phyloP scores from a whole-genome alignment of 805 yeast genomes.

The Wickerhamomyces tratensis region DNA sequence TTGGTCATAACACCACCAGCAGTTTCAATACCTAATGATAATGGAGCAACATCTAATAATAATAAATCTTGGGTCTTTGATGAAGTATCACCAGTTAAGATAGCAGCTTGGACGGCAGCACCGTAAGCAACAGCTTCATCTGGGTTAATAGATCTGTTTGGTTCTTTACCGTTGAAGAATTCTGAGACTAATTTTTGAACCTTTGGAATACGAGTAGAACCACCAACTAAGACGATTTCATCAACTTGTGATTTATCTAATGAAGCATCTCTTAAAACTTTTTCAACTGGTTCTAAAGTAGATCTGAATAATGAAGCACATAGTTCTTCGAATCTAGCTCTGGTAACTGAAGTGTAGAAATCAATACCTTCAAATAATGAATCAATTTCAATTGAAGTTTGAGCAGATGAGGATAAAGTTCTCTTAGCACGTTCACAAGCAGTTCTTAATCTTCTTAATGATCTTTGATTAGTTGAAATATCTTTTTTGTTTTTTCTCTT shows the following conservation, averaged over 20 bases:
- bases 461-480: conserved; percentile 85
- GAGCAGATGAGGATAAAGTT: conserved; percentile 92
- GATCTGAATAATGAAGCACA: conserved; percentile 92
- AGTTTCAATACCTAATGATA: conserved; percentile 95
- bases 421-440: conserved; percentile 99
- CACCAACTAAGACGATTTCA: conserved; percentile 94
- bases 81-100: conserved; percentile 91
- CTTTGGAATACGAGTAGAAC: conserved; percentile 97
- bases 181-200: conserved; percentile 92
- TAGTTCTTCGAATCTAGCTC: conserved; percentile 96
- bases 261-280: conserved; percentile 85
- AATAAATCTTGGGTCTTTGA: conserved; percentile 93
- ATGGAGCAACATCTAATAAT: conserved; percentile 94
- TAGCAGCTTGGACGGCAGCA: conserved; percentile 98
- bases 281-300: conserved; percentile 91
- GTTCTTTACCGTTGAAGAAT: conserved; percentile 96
- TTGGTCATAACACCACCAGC: conserved; percentile 99
- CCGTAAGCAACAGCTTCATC: conserved; percentile 99
- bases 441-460: conserved; percentile 95
- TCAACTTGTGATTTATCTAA: conserved; percentile 82
- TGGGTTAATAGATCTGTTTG: conserved; percentile 93
- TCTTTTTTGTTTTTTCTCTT: conserved; percentile 97
- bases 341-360: conserved; percentile 91
- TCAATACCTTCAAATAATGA: conserved; percentile 92
- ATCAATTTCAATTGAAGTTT: conserved; percentile 91